A percentile compares a stretch with the other conserved stretches of the same genome.
Conservation (phyloP, 163 green algal genomes). For the Scenedesmus sp. region DNA sequence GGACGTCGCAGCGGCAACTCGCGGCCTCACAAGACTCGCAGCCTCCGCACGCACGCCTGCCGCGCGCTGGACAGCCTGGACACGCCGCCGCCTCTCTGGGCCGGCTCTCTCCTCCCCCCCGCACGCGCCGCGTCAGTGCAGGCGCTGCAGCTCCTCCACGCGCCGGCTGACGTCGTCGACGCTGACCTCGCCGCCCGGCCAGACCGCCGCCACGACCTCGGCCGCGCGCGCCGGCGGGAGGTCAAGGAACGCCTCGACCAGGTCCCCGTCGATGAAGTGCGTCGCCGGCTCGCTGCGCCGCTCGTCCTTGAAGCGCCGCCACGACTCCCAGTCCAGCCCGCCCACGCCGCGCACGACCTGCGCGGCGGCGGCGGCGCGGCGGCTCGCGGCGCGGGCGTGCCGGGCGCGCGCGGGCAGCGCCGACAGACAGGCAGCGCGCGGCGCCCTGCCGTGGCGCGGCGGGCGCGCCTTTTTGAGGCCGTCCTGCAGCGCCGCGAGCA, state of each 20-base stretch:
- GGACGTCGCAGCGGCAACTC: too few species aligned
- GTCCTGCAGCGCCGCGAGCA: conserved; percentile 81
- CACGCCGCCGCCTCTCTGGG: too few species aligned
- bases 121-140: conserved; percentile 63
- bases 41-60: too few species aligned
- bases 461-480: conserved; percentile 44
- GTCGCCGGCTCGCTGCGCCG: conserved; percentile 43
- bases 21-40: too few species aligned
- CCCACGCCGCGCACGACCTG: conserved; percentile 85
- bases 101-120: too few species aligned
- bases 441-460: background rate
- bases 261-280: conserved; percentile 81
- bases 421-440: background rate
- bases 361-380: too few species aligned
- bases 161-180: conserved; percentile 51
- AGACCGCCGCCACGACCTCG: conserved; percentile 50
- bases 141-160: conserved; percentile 57
- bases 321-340: conserved; percentile 84
- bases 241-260: conserved; percentile 86
- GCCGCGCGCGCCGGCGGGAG: conserved; percentile 52
- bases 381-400: too few species aligned
- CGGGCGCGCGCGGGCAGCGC: background rate
- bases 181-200: conserved; percentile 35
- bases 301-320: conserved; percentile 83
- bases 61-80: too few species aligned